Percentiles rank a stretch among this genome's conserved stretches.
phyloP scores from a whole-genome alignment of 345 rosid genomes.

The Camelina neglecta region DNA sequence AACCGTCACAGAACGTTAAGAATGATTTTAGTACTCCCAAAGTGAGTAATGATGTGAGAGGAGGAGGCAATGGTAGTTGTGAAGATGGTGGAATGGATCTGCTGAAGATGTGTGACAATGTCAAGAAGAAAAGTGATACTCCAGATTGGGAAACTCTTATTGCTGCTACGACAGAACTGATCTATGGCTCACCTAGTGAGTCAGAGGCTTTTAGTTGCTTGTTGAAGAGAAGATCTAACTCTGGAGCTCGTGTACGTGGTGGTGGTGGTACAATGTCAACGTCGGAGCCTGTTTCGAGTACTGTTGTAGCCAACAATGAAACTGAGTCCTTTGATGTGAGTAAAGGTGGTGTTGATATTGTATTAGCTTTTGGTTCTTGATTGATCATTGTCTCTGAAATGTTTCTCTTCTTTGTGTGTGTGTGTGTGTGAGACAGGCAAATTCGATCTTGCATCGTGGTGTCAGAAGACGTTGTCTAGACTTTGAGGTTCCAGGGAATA shows the following conservation, averaged over 20 bases:
- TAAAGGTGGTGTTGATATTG: not conserved
- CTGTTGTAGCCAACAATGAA: not conserved
- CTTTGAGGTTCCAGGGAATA: constrained; percentile 55
- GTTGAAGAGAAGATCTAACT: constrained; percentile 55
- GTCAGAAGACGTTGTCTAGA: constrained; percentile 82
- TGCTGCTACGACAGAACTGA: constrained; percentile 33
- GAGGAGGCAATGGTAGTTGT: constrained; percentile 34
- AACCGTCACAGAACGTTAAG: constrained; percentile 48
- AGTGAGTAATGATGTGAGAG: constrained; percentile 19
- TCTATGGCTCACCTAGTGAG: constrained; percentile 61
- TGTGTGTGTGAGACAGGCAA: constrained; percentile 48
- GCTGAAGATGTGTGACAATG: constrained; percentile 40
- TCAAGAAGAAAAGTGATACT: constrained; percentile 46
- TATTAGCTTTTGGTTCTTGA: constrained; percentile 21
- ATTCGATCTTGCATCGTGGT: constrained; percentile 66
- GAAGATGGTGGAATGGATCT: constrained; percentile 41
- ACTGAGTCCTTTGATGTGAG: constrained; percentile 34
- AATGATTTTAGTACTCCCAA: constrained; percentile 62
- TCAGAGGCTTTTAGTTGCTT: constrained; percentile 61
- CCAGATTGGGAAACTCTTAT: constrained; percentile 59
- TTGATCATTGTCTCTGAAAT: constrained; percentile 7
- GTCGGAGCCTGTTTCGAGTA: constrained; percentile 13
- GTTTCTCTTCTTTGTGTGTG: constrained; percentile 13
- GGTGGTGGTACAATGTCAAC: constrained; percentile 40
- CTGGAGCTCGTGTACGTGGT: constrained; percentile 31